Evolutionary conservation across 164 flowering plant genomes (phyloP), one percentile per base, ranked within the genome.

Genomic region (Dillenia turbinata): DNA sequence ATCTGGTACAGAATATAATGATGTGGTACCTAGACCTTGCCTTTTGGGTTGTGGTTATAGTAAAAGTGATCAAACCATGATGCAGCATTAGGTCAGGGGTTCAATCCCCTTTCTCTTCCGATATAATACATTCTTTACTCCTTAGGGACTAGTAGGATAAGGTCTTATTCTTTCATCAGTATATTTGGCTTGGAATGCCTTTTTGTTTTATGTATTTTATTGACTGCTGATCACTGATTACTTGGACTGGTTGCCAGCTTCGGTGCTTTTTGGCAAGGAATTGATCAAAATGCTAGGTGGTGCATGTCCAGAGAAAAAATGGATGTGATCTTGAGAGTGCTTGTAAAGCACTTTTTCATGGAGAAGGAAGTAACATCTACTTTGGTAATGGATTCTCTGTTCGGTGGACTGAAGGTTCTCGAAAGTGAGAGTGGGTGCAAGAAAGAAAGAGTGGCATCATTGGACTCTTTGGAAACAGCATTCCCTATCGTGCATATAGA

Each of bases 361-460:
- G 97, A 90, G 77, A 90, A 92, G 79, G 98, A 92, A 79, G 98
- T 92, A 61, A 87, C 96, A 45, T 92, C 98, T 59, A 92, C 98
- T 56, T 78, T 92, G 85, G 96, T 92, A 16, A 92, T 92, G 98
- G 98, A 92, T 81, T 92, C 98, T 48, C 75, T 92, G 61, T 90
- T 86, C 66, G 90, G 98, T 83, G 98, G 98, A 52, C 67, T 92
- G 73, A 90, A 83, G 84, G 96, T 96, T 63, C 96, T 92, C 66
- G 94, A 84, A 72, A 75, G 84, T 61, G 96, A 81, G 69, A 78
- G 75, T 64, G 84, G 72, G 74, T 61, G 70, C 71, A 80, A 79
- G 74, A 85, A 81, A 68, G 79, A 62, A 44, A 75, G 76, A 65
- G 66, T 65, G 59, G 84, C 80, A 63, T 44, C 75, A 58, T 54